Conservation (phyloP, 179 eudicot species). For the Heliamphora pulchella region DNA sequence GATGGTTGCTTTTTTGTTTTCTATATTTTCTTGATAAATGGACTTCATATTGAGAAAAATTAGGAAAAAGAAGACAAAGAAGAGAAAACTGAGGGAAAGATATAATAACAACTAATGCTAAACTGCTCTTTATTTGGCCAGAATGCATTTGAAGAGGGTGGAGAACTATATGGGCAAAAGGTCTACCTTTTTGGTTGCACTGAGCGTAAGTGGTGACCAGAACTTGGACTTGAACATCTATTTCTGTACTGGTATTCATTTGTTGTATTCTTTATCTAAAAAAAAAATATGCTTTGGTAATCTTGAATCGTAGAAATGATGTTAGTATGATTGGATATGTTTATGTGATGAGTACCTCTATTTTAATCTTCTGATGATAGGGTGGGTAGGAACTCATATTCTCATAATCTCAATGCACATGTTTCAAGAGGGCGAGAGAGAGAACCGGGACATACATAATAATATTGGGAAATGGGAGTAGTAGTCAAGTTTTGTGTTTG, state of each 20-base stretch:
- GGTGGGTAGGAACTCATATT: neutral
- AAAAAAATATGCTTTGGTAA: neutral
- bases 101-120: slow-evolving; percentile 10
- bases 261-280: neutral
- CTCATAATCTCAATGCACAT: too few species aligned
- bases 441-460: neutral
- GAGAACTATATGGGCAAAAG: slow-evolving; percentile 60
- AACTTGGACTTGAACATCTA: slow-evolving; percentile 5
- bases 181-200: slow-evolving; percentile 93
- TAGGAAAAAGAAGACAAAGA: neutral
- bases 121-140: slow-evolving; percentile 27
- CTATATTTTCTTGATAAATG: neutral
- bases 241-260: neutral
- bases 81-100: neutral
- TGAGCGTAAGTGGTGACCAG: slow-evolving; percentile 59
- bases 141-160: slow-evolving; percentile 92
- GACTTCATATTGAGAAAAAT: neutral
- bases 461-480: neutral
- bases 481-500: neutral
- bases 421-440: neutral
- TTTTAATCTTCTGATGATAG: neutral
- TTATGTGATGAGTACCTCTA: neutral
- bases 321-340: neutral
- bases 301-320: neutral
- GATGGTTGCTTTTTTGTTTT: neutral